These are phyloP conservation scores for Turritis glabra DNA, from an alignment of 345 rosid genomes.

Conservation along the genomic window DNA sequence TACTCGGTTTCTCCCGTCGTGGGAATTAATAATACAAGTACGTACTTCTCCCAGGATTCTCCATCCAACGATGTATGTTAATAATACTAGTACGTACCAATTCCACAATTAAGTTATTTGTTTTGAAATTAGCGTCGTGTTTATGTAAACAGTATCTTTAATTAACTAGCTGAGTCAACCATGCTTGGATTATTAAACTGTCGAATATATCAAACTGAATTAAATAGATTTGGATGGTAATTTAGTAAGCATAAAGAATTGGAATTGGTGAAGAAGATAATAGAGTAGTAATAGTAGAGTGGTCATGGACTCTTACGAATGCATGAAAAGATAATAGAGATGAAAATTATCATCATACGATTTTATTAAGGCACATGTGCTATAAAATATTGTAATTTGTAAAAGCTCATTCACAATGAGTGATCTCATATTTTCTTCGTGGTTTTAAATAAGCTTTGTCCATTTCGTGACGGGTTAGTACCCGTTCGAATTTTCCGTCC, in stretches of 20 bases:
- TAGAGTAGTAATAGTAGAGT: conserved; percentile 11
- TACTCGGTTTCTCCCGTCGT: conserved; percentile 2
- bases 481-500: not conserved
- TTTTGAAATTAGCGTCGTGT: too few relatives aligned
- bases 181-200: not conserved
- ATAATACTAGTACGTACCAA: not conserved
- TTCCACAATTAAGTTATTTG: not conserved
- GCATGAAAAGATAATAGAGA: conserved; percentile 17
- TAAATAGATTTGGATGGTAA: not conserved
- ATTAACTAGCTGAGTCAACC: not conserved
- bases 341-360: not conserved
- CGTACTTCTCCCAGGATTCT: too few relatives aligned
- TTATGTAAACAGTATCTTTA: not conserved
- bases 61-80: not conserved
- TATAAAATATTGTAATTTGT: too few relatives aligned
- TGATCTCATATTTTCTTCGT: too few relatives aligned
- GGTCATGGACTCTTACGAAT: not conserved
- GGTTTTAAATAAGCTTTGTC: not conserved
- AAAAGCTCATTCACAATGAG: too few relatives aligned
- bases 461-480: not conserved
- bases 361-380: not conserved
- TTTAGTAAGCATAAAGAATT: not conserved
- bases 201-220: not conserved
- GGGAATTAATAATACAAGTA: not conserved
- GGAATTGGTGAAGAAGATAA: conserved; percentile 14